These are phyloP conservation scores for Carallia pectinifolia DNA, from an alignment of 345 rosid genomes.

Conservation along the genomic window DNA sequence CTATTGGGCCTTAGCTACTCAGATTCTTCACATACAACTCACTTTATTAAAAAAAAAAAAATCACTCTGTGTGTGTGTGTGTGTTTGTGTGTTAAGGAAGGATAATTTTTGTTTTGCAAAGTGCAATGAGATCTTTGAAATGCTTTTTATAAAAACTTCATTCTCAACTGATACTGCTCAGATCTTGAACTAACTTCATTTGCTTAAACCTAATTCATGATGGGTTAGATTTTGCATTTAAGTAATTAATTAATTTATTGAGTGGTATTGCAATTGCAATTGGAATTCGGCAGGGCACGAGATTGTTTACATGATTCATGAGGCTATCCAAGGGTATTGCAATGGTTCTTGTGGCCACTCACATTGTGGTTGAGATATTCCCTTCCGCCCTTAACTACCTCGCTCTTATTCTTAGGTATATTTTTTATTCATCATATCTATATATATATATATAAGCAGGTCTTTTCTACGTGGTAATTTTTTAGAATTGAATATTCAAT, in stretches of 20 bases:
- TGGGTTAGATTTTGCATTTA: background rate
- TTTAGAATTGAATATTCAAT: too few species aligned
- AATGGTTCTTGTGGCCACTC: constrained; percentile 67
- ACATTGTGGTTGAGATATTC: constrained; percentile 70
- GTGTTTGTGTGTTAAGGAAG: background rate
- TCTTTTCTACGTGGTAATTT: too few species aligned
- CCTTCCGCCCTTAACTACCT: constrained; percentile 69
- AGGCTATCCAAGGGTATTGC: constrained; percentile 88
- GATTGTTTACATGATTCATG: constrained; percentile 70
- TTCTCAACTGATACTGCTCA: too few species aligned
- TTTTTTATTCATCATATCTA: background rate
- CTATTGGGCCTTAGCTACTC: too few species aligned
- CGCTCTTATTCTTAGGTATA: constrained; percentile 84
- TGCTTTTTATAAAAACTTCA: too few species aligned
- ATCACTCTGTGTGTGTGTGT: background rate
- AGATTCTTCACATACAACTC: too few species aligned
- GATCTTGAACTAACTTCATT: background rate
- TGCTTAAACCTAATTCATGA: too few species aligned
- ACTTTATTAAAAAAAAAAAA: too few species aligned
- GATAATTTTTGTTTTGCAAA: too few species aligned
- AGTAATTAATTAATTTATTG: background rate
- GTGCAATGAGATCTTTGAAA: too few species aligned
- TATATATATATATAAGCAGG: background rate
- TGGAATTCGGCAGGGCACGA: constrained; percentile 43
- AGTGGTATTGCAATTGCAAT: background rate